These are phyloP conservation scores for Chlamydomonas incerta DNA, from an alignment of 139 green algal species.

Conservation along the genomic window DNA sequence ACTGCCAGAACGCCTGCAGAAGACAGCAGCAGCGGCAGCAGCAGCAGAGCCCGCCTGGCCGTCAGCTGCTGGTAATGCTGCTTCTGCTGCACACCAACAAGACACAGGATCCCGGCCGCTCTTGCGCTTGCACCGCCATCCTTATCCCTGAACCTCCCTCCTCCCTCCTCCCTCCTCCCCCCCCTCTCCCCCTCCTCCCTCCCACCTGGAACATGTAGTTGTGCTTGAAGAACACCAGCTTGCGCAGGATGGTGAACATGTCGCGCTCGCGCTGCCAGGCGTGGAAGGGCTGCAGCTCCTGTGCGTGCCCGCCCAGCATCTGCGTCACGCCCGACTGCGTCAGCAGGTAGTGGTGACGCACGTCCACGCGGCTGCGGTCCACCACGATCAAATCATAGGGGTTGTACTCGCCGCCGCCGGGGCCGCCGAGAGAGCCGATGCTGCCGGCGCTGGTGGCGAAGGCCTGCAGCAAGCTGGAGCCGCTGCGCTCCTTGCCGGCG, in stretches of 20 bases:
- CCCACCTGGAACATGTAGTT: slow-evolving; percentile 49
- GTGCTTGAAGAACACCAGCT: slow-evolving; percentile 63
- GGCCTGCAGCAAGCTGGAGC: not conserved
- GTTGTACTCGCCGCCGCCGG: slow-evolving; percentile 47
- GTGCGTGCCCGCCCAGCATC: slow-evolving; percentile 38
- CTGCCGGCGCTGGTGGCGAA: not conserved
- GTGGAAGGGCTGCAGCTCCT: slow-evolving; percentile 54
- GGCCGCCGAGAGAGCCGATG: not conserved
- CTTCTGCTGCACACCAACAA: no score
- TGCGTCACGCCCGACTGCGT: slow-evolving; percentile 47
- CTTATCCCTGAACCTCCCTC: no score
- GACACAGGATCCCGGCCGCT: no score
- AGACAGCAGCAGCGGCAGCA: no score
- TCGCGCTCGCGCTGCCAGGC: slow-evolving; percentile 56
- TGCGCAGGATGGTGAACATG: slow-evolving; percentile 57
- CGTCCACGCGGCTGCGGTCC: slow-evolving; percentile 34
- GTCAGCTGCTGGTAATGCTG: no score
- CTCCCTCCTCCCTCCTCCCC: not conserved
- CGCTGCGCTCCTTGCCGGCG: not conserved
- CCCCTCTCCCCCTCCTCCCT: not conserved
- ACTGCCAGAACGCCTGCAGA: slow-evolving; percentile 59
- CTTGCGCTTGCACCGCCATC: no score
- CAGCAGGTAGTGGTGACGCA: slow-evolving; percentile 51
- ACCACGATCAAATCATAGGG: slow-evolving; percentile 60
- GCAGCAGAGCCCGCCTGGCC: no score